A percentile compares a stretch with the other conserved stretches of the same genome.
phyloP scores from a whole-genome alignment of 208 protist species.

The Trypanosoma lewisi region DNA sequence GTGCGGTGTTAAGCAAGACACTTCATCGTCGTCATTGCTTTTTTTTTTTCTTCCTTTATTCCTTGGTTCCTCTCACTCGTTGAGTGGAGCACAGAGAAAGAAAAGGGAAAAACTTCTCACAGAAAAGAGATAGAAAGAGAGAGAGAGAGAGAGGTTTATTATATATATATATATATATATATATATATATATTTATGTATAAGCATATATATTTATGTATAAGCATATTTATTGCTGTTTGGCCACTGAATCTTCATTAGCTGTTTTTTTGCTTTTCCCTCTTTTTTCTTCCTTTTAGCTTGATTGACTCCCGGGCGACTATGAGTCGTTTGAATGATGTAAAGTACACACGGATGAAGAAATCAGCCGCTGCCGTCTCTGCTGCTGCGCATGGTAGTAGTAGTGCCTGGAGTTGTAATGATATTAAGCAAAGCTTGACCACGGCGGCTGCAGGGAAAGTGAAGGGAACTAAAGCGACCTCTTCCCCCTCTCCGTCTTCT shows the following conservation, averaged over 20 bases:
- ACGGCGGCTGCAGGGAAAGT: no score
- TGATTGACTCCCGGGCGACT: background rate
- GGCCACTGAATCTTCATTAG: background rate
- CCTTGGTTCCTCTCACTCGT: background rate
- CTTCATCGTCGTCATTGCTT: background rate
- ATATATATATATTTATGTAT: conserved; percentile 2
- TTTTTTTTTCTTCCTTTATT: conserved; percentile 16
- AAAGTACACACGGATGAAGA: background rate
- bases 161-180: conserved; percentile 13
- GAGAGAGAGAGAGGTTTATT: background rate
- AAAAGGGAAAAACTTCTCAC: conserved; percentile 3
- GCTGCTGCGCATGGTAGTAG: background rate
- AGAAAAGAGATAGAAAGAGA: no score
- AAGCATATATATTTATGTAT: conserved; percentile 6
- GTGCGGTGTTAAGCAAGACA: background rate
- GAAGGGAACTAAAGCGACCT: no score
- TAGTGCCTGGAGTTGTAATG: background rate
- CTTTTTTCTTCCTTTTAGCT: no score
- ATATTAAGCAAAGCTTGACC: background rate
- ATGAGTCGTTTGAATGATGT: background rate
- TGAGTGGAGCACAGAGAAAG: conserved; percentile 3
- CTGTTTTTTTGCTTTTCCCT: background rate
- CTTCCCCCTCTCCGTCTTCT: no score
- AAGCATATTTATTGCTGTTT: background rate
- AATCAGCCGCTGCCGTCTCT: background rate